These are phyloP conservation scores for Solanum okadae DNA, from an alignment of 257 asterid genomes.

Conservation along the genomic window DNA sequence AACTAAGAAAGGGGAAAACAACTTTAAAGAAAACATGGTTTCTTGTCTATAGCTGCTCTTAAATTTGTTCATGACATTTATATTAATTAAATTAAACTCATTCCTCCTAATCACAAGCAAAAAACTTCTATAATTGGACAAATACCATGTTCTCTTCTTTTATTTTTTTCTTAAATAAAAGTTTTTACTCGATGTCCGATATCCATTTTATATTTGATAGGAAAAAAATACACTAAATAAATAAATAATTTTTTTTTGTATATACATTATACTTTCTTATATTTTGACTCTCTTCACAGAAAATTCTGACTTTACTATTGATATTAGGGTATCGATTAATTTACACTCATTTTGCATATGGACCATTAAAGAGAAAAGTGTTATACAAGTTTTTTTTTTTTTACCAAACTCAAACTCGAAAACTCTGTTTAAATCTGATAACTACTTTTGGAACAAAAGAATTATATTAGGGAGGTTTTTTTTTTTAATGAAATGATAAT, in stretches of 20 bases:
- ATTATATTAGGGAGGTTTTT: not conserved
- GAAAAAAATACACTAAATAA: not conserved
- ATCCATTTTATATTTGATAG: rapidly evolving
- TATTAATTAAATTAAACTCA: not conserved
- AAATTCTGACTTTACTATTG: not conserved
- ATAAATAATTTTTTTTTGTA: not conserved
- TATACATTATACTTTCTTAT: not conserved
- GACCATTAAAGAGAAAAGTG: not conserved
- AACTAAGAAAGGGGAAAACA: conserved; percentile 23
- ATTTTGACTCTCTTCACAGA: not conserved
- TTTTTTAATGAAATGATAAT: not conserved
- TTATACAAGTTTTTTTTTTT: not conserved
- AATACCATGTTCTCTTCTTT: conserved; percentile 31
- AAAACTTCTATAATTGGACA: conserved; percentile 7
- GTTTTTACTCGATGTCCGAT: not conserved
- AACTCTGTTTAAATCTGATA: not conserved
- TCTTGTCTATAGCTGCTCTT: conserved; percentile 15
- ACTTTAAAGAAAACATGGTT: conserved; percentile 38
- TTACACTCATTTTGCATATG: rapidly evolving
- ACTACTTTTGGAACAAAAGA: not conserved
- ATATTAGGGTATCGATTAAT: not conserved
- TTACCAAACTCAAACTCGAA: rapidly evolving
- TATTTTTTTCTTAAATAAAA: not conserved
- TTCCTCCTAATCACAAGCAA: not conserved
- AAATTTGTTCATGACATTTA: not conserved